A percentile compares a stretch with the other conserved stretches of the same genome.
phyloP scores from a whole-genome alignment of 1,139 yeast genomes.

The Debaryomyces fabryi region DNA sequence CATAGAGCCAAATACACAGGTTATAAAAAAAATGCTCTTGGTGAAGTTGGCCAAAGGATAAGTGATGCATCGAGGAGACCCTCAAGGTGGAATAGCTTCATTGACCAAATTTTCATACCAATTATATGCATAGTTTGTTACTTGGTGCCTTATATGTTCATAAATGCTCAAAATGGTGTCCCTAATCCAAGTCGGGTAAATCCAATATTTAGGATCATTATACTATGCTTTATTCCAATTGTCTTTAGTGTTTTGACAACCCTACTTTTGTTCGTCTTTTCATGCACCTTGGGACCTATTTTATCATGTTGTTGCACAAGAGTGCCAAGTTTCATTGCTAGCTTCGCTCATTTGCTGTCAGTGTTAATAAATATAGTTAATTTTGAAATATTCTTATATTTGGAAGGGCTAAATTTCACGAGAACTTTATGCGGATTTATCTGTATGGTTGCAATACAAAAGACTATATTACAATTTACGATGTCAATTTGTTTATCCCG shows the following conservation, averaged over 20 bases:
- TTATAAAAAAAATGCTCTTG: constrained; percentile 36
- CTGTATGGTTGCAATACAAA: constrained; percentile 58
- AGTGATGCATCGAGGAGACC: constrained; percentile 34
- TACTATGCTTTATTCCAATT: constrained; percentile 59
- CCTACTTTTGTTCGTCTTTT: constrained; percentile 45
- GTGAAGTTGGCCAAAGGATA: constrained; percentile 9
- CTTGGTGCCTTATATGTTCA: constrained; percentile 64
- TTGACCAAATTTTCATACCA: constrained; percentile 58
- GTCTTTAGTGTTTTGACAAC: constrained; percentile 47
- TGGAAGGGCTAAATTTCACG: constrained; percentile 66
- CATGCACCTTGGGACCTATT: constrained; percentile 52
- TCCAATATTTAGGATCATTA: constrained; percentile 52
- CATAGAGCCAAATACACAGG: constrained; percentile 70
- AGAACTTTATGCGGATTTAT: constrained; percentile 61
- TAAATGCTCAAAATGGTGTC: constrained; percentile 73
- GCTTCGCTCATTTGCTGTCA: constrained; percentile 52
- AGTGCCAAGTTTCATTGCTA: constrained; percentile 48
- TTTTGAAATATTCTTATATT: constrained; percentile 62
- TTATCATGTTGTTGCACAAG: constrained; percentile 38
- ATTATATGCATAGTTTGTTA: constrained; percentile 42
- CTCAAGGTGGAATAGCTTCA: constrained; percentile 49
- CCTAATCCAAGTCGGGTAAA: constrained; percentile 47
- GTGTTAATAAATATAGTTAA: constrained; percentile 54
- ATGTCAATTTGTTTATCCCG: constrained; percentile 55
- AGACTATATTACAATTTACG: constrained; percentile 45